Base-by-base conservation (phyloP, 1,284 basidiomycete species). In the Sporisorium scitamineum region DNA sequence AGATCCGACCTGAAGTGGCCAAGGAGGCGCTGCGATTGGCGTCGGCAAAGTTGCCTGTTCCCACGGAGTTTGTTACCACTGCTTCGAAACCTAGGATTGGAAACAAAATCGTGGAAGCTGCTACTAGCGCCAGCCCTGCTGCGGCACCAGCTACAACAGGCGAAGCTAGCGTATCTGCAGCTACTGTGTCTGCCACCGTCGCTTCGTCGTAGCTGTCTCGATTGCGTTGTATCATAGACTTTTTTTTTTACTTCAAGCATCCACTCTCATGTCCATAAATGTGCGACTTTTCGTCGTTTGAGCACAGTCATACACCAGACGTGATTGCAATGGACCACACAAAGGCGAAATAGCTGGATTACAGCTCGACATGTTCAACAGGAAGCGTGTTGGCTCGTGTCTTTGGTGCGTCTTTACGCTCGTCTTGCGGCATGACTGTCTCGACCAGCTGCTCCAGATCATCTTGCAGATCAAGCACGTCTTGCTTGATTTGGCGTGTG, bases 1-100 rank as follows among this genome's bases (percentile, higher is more conserved):
- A 93, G 11, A 92, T 99, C 68, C 91, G 95, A 76, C 93, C 94
- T 80, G 95, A 97, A 85, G 89, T 98, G 54, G 96, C 97, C 22
- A 90, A 93, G 80, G 94, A 97, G 85, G 93, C 94, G 5, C 89
- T 98, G 60, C 92, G 93, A 55, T 90, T 94, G 69, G 96, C 94
- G 7, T 89, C 92, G n/a, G 91, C 90, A 61, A 97, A 97, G 85
- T 89, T 99, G 20, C 95, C 96, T 0, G 92, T 93, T 2, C 89
- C 88, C 62, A 94, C 93, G 85, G 95, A 98, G 86, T 96, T 98
- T 86, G 92, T 98, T 78, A 90, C 88, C 63, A 88, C 88, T 7
- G 85, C 87, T 3, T 88, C 93, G 1, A 90, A 90, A 2, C 93
- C 95, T 24, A 90, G 95, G 9, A 88, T 98, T 18, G 96, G 96